Evolutionary conservation across 192 early-diverging fungal species (phyloP), one percentile per base, ranked within the genome.

Genomic region (Coemansia brasiliensis): DNA sequence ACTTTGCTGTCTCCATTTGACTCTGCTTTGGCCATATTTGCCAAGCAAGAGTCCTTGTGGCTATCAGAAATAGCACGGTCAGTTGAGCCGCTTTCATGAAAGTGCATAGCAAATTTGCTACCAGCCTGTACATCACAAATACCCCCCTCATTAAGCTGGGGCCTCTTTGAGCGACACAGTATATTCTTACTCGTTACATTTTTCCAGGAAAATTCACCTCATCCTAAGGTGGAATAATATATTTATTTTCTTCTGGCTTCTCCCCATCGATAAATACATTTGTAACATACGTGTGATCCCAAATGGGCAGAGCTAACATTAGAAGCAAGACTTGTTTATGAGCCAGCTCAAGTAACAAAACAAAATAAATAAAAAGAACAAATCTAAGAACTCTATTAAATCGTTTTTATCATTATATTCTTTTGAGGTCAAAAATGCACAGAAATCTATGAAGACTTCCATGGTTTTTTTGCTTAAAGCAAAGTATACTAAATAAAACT

Each of bases 31-130:
- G 74, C 57, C 55, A 77, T 61, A 37, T 61, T 66, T 25, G 60
- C 72, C 5, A 62, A 15, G n/a, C 61, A 64, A 0, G 72, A 61
- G 0, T 65, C 72, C 21, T 55, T 20, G 29, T 74, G 65, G 16
- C 52, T 64, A 0, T 51, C 38, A 1, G 45, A 29, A 21, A 65
- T 51, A 0, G 32, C 37, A 2, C 12, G 5, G 27, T 29, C 26
- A 4, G n/a, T 15, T 0, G 46, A n/a, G 0, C 24, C 32, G 7
- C 38, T 13, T 26, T 61, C 58, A 21, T 73, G 60, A 26, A 57
- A 60, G 5, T 63, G 55, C 24, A 73, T 39, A 0, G 39, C 52
- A 5, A 73, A 20, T 1, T 25, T 62, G 5, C 65, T 59, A 0
- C 71, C 71, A 9, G 65, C 49, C n/a, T 44, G 27, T 0, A 73